Percentiles rank a stretch among this genome's conserved stretches.
These are phyloP conservation scores for Stephania cephalantha DNA, from an alignment of 164 flowering plant genomes.

Conservation along the genomic window DNA sequence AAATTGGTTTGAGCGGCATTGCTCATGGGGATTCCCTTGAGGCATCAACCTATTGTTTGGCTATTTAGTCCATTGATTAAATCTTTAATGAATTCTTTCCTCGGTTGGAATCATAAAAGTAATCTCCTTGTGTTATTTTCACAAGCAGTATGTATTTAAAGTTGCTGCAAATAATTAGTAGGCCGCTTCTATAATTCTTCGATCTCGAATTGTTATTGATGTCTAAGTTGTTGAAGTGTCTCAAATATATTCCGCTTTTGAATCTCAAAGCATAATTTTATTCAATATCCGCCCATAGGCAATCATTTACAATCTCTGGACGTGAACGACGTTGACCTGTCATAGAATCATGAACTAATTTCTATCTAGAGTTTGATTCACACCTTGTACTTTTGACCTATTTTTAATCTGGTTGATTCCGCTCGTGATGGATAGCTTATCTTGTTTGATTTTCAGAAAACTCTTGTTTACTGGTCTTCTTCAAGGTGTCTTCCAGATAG, in stretches of 20 bases:
- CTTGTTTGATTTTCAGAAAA: constrained; percentile 37
- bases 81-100: neutral
- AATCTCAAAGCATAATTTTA: too few relatives aligned
- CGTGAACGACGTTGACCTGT: neutral
- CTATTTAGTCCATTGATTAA: neutral
- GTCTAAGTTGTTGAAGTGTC: too few relatives aligned
- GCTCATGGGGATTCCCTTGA: neutral
- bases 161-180: too few relatives aligned
- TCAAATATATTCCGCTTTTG: too few relatives aligned
- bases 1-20: neutral
- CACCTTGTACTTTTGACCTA: too few relatives aligned
- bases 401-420: neutral
- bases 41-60: neutral
- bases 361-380: neutral
- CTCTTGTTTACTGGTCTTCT: constrained; percentile 97
- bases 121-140: neutral
- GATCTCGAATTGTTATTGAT: too few relatives aligned
- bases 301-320: neutral
- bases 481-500: constrained; percentile 85
- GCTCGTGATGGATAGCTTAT: neutral
- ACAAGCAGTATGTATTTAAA: too few relatives aligned
- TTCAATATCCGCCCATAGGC: too few relatives aligned
- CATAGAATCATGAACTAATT: neutral
- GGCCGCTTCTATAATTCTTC: too few relatives aligned
- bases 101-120: neutral